A percentile compares a stretch with the other conserved stretches of the same genome.
Conservation (phyloP, 805 yeast species). For the Candida sakaeoensis region DNA sequence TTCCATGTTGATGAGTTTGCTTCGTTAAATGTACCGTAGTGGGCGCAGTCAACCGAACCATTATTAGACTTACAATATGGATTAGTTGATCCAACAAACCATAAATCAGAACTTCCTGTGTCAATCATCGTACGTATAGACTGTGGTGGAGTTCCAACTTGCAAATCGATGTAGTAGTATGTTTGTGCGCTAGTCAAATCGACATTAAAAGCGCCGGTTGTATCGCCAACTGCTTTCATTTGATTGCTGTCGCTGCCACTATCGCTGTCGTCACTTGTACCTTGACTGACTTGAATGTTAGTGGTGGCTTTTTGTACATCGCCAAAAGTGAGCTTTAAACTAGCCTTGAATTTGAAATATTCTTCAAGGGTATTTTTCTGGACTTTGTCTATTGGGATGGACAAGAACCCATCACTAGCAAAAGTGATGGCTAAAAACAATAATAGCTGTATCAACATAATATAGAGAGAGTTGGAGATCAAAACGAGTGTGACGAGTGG, state of each 20-base stretch:
- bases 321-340: background rate
- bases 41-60: conserved; percentile 21
- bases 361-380: conserved; percentile 2
- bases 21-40: conserved; percentile 36
- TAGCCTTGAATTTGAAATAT: background rate
- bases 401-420: conserved; percentile 5
- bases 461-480: background rate
- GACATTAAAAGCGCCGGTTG: conserved; percentile 4
- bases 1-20: conserved; percentile 29
- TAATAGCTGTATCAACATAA: background rate
- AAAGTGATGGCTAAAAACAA: background rate
- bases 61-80: conserved; percentile 6
- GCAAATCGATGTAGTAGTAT: conserved; percentile 15
- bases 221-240: conserved; percentile 1
- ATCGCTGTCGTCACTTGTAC: background rate
- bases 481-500: no score
- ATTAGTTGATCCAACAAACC: conserved; percentile 16
- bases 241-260: background rate
- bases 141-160: conserved; percentile 19
- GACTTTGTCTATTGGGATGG: conserved; percentile 2
- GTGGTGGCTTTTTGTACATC: conserved; percentile 2
- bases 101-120: conserved; percentile 19
- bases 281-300: background rate
- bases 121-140: conserved; percentile 20
- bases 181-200: conserved; percentile 10